Evolutionary conservation across 2,329 filamentous ascomycete species (phyloP).

Genomic region (Exophiala lecanii-corni): DNA sequence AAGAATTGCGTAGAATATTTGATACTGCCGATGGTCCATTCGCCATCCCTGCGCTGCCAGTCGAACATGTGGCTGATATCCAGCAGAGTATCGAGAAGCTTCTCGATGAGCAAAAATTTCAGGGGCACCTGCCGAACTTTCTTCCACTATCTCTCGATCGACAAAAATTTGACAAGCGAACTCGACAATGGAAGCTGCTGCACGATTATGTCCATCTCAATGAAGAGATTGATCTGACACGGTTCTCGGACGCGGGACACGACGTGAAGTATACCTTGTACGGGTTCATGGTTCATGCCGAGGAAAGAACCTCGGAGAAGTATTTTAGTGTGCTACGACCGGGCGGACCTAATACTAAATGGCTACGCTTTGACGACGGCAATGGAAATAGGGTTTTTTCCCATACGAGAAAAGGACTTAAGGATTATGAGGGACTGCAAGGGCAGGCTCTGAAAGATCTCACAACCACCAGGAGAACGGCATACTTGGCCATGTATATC

Average conservation of each 20-base stretch:
- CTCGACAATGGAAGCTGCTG: slow-evolving; percentile 54
- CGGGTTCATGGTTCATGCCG: slow-evolving; percentile 57
- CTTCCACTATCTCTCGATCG: slow-evolving; percentile 54
- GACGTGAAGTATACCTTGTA: slow-evolving; percentile 52
- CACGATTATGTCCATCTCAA: slow-evolving; percentile 54
- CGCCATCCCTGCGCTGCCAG: slow-evolving; percentile 31
- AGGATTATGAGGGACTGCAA: slow-evolving; percentile 46
- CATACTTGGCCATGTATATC: slow-evolving; percentile 54
- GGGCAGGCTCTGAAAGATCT: slow-evolving; percentile 34
- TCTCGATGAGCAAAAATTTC: slow-evolving; percentile 7
- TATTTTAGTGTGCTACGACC: slow-evolving; percentile 60
- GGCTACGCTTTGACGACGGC: slow-evolving; percentile 57
- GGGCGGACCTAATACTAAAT: slow-evolving; percentile 50
- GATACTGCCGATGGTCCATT: slow-evolving; percentile 34
- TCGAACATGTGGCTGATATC: slow-evolving; percentile 35
- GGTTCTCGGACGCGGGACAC: slow-evolving; percentile 32
- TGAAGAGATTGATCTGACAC: slow-evolving; percentile 48
- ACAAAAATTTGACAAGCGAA: slow-evolving; percentile 51
- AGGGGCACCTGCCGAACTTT: slow-evolving; percentile 41
- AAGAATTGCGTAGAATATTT: slow-evolving; percentile 42
- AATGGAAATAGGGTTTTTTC: slow-evolving; percentile 54
- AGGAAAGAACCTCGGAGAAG: slow-evolving; percentile 53
- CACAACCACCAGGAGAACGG: slow-evolving; percentile 40
- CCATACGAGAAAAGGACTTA: slow-evolving; percentile 52
- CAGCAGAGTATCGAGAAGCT: slow-evolving; percentile 30